Conservation (phyloP, 441 rosid genomes). For the Pelargonium exstipulatum region DNA sequence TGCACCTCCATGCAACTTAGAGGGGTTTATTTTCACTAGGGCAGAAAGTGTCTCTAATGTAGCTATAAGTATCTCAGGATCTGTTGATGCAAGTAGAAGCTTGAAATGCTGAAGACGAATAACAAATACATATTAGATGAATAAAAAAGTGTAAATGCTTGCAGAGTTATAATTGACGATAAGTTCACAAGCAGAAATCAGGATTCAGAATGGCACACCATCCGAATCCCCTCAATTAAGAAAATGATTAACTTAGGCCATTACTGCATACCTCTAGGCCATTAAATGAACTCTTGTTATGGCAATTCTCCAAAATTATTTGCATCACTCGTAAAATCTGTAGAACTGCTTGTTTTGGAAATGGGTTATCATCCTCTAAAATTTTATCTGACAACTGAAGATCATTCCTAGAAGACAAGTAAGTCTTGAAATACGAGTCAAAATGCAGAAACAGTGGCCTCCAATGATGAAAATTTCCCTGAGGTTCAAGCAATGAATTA, state of each 20-base stretch:
- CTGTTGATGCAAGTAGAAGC: conserved; percentile 86
- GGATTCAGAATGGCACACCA: not conserved
- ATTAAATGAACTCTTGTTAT: conserved; percentile 84
- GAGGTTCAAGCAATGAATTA: conserved; percentile 32
- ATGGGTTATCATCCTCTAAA: conserved; percentile 60
- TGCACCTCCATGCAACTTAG: conserved; percentile 83
- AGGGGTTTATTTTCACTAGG: conserved; percentile 81
- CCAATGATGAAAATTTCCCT: conserved; percentile 99
- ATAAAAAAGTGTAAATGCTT: conserved; percentile 7
- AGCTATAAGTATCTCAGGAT: conserved; percentile 90
- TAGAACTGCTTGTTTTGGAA: conserved; percentile 77
- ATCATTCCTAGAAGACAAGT: conserved; percentile 74
- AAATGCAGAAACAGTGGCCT: conserved; percentile 92
- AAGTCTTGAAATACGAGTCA: conserved; percentile 84
- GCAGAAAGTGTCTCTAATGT: conserved; percentile 83
- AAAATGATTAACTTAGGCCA: not conserved
- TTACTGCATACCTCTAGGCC: conserved; percentile 75
- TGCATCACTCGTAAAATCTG: conserved; percentile 92
- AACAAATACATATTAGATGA: conserved; percentile 23
- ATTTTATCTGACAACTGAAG: conserved; percentile 65
- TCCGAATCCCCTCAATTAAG: not conserved
- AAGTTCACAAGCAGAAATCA: not conserved
- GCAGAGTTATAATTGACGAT: conserved; percentile 4
- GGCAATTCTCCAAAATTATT: conserved; percentile 86
- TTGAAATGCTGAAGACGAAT: conserved; percentile 73